Base-by-base conservation (phyloP, 2,329 filamentous ascomycete species). In the Verticillium klebahnii region DNA sequence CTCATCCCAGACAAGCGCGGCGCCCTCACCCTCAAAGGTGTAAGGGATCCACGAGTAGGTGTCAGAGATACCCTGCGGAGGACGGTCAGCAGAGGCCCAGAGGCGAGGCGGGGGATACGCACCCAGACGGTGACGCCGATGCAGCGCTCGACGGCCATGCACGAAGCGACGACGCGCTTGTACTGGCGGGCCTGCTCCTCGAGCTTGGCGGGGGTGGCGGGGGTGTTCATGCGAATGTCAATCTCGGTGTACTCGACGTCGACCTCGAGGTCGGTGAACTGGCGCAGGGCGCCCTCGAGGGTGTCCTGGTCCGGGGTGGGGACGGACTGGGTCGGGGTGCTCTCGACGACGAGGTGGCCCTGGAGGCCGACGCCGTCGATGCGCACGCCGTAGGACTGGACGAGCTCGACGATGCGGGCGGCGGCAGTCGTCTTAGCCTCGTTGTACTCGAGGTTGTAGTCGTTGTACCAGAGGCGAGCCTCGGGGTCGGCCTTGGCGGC, bases 331-430 rank as follows among this genome's bases (percentile, higher is more conserved):
- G 14, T 80, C 69, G 34, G 69, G 1, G 82, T 78, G n/a, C 70
- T 67, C 67, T 84, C 83, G 8, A 83, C 82, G 61, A 84, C 82
- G 59, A 88, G 80, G 71, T 89, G 87, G 7, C 76, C 80, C 69
- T 89, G 85, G 67, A 88, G 76, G 15, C 87, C 86, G 5, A 89
- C 79, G 60, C 86, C 86, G 64, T 89, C 82, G 65, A 89, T 86
- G 61, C 80, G 81, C n/a, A 80, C 78, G 15, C 83, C 81, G 8
- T 80, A 77, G 4, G 72, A 67, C 66, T 81, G 74, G 58, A 84
- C 66, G 29, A 78, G 72, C 62, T 75, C 69, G 62, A 85, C 76
- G 25, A 85, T 78, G 25, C 77, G 71, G 9, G 79, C 66, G 1
- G 79, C 77, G 1, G 71, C 73, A 37, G 77, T 74, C 11, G 78